Base-by-base conservation (phyloP, 2,329 filamentous ascomycete genomes). In the Chalaropsis thielavioides region DNA sequence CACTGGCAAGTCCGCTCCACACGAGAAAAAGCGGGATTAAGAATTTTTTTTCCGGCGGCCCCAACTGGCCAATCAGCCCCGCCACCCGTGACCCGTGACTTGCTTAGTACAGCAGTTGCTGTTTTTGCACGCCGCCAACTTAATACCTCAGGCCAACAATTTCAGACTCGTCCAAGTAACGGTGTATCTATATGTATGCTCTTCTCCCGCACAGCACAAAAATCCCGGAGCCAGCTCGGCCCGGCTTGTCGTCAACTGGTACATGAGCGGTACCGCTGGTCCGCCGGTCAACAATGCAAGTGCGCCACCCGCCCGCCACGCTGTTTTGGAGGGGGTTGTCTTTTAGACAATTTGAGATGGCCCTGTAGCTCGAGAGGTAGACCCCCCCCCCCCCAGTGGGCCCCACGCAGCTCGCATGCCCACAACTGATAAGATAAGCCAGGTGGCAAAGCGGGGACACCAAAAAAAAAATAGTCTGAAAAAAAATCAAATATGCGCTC, bases 391-490 rank as follows among this genome's bases (percentile, higher is more conserved):
- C 43, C 6, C 19, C 43, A 46, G 15, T 17, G 17, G 19, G 43
- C 6, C 43, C 43, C 40, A n/a, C n/a, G n/a, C 31, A 31, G 31
- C 35, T 19, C 41, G 35, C 31, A 24, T 35, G 44, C 44, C 62
- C 58, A 41, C 31, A 44, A 27, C 7, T 61, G 69, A 71, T 71
- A 70, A 71, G 70, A 70, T 71, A 71, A 70, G 68, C 64, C 56
- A 63, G 35, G 24, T 24, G 43, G 17, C 19, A 27, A 31, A 58
- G 66, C 62, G 62, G 62, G 68, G 62, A 67, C 67, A 64, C 63
- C 60, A 62, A 66, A 64, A 69, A 68, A 68, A 67, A 68, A 58
- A 35, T 49, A 54, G n/a, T n/a, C 38, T 13, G 54, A 40, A 63
- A 40, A 60, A 66, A 66, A 66, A 62, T 24, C 31, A 61, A 63